Conservation (phyloP, 169 alveolate species). For the Eimeria sp. region DNA sequence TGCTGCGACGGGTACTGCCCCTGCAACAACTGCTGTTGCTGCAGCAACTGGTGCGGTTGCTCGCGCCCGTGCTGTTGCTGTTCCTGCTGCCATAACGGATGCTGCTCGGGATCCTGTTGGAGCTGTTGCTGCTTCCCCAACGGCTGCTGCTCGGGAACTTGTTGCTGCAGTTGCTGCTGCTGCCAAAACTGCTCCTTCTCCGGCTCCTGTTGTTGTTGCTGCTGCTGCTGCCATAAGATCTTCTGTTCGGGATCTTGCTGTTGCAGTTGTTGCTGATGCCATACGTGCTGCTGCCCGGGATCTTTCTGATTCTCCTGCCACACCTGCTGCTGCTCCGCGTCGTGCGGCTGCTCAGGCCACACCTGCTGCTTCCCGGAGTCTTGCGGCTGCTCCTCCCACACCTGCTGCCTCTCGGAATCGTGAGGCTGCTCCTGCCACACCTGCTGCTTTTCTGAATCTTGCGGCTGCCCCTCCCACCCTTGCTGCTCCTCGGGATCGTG, state of each 20-base stretch:
- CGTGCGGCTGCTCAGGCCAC: neutral
- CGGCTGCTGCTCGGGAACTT: neutral
- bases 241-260: neutral
- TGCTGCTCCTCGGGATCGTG: too few relatives aligned
- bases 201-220: slow-evolving; percentile 1
- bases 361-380: too few relatives aligned
- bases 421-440: too few relatives aligned
- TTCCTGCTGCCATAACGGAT: neutral
- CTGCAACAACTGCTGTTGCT: neutral
- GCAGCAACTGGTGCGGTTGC: neutral
- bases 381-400: too few relatives aligned
- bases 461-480: too few relatives aligned
- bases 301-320: neutral
- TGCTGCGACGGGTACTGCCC: neutral
- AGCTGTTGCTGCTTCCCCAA: neutral
- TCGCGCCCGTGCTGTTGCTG: neutral
- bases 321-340: neutral
- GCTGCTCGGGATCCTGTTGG: neutral
- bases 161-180: neutral
- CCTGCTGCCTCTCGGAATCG: too few relatives aligned
- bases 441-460: too few relatives aligned
- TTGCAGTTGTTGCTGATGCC: neutral
- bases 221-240: neutral
- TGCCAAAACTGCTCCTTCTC: slow-evolving; percentile 1
- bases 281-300: neutral